Percentiles rank a stretch among this genome's conserved stretches.
Evolutionary conservation across 2,329 filamentous ascomycete genomes (phyloP).

Genomic region (Hypocreales sp.): DNA sequence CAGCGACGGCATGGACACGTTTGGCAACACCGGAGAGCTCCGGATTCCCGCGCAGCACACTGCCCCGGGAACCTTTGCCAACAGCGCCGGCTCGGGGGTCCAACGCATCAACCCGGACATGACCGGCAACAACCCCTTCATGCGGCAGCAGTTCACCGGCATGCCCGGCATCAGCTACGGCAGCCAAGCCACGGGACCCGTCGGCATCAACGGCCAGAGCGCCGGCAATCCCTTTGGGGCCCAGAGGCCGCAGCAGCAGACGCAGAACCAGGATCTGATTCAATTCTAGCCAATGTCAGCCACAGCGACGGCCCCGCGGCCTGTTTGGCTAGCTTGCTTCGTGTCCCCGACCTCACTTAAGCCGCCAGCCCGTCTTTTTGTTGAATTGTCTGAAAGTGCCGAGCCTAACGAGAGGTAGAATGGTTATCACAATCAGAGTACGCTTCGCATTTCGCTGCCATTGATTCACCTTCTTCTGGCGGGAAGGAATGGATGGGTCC

Average conservation of each 20-base stretch:
- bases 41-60: slow-evolving; percentile 95
- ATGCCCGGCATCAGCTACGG: slow-evolving; percentile 46
- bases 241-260: slow-evolving; percentile 30
- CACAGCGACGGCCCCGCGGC: no score
- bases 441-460: no score
- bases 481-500: no score
- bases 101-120: slow-evolving; percentile 54
- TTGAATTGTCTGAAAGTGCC: no score
- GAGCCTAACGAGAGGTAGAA: no score
- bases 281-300: slow-evolving; percentile 40
- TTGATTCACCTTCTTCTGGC: no score
- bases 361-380: no score
- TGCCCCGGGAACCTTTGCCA: slow-evolving; percentile 89
- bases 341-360: no score
- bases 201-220: slow-evolving; percentile 35
- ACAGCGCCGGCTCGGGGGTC: slow-evolving; percentile 76
- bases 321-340: no score
- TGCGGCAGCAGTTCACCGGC: slow-evolving; percentile 70
- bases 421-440: no score
- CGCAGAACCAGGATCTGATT: slow-evolving; percentile 43
- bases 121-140: slow-evolving; percentile 79
- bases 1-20: slow-evolving; percentile 92
- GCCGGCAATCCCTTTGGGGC: slow-evolving; percentile 44
- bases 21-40: slow-evolving; percentile 90
- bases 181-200: slow-evolving; percentile 35